Conservation (phyloP, 352 stramenopile species). For the Phytophthora foliorum region DNA sequence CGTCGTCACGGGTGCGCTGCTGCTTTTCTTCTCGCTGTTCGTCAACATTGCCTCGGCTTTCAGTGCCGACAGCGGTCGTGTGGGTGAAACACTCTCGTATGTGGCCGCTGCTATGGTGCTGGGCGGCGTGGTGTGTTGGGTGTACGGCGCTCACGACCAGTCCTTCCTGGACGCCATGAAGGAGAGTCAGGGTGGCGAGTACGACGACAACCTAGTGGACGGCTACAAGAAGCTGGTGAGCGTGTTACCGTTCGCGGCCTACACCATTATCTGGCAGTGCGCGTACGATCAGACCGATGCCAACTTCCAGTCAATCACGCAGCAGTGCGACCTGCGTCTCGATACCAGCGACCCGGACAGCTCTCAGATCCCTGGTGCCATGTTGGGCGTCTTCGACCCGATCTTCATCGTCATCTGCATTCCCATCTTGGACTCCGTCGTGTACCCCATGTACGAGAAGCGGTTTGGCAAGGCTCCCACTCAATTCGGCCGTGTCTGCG, state of each 20-base stretch:
- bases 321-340: conserved; percentile 72
- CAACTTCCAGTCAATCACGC: conserved; percentile 80
- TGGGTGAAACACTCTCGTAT: conserved; percentile 58
- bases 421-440: conserved; percentile 44
- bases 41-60: conserved; percentile 70
- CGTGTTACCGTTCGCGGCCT: conserved; percentile 57
- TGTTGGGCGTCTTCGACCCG: conserved; percentile 61
- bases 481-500: conserved; percentile 45
- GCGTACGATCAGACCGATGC: conserved; percentile 73
- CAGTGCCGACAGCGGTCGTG: conserved; percentile 34
- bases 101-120: conserved; percentile 49
- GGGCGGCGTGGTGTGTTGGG: conserved; percentile 56
- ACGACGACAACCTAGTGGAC: conserved; percentile 52
- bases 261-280: conserved; percentile 72
- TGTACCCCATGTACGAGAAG: conserved; percentile 54
- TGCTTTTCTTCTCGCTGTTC: conserved; percentile 45
- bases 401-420: conserved; percentile 54
- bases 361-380: conserved; percentile 63
- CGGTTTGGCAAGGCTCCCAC: conserved; percentile 33
- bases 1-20: conserved; percentile 40
- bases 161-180: conserved; percentile 63
- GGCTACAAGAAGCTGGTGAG: conserved; percentile 62
- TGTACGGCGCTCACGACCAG: conserved; percentile 53
- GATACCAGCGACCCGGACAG: conserved; percentile 44
- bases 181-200: conserved; percentile 49